Evolutionary conservation across 768 basidiomycete genomes (phyloP), one percentile per base, ranked within the genome.

Genomic region (Pleurotus salmoneostramineus): DNA sequence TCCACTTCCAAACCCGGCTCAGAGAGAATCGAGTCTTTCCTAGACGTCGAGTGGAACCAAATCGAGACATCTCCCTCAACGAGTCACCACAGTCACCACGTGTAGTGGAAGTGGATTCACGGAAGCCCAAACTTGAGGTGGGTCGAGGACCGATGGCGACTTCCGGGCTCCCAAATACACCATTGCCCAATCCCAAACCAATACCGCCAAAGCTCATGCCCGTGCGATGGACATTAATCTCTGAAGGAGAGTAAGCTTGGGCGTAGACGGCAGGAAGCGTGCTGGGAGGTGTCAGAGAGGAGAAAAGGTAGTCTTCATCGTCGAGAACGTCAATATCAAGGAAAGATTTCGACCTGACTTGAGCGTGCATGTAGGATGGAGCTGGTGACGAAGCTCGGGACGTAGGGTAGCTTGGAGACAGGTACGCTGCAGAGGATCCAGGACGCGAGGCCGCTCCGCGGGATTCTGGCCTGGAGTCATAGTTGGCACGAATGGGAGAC

Each of bases 381-480:
- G 52, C 52, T n/a, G 52, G 52, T 3, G 52, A 55, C 17, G 52
- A 55, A 27, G 52, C 52, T 15, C 52, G 52, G 21, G 52, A 55
- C 10, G 52, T 31, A 43, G 40, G 52, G 15, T 40, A 55, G 32
- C 52, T 55, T 15, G 52, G 14, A 11, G 52, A 42, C 8, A 55
- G 52, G 37, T 55, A 32, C 6, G 52, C 52, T 31, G 35, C 50
- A 8, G 40, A 55, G 17, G 52, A 55, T 21, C 52, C 52, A 17
- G 52, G 52, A 21, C 52, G 52, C 7, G 52, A 37, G 21, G 40
- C 40, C 40, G 37, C 37, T n/a, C 52, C 52, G 8, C 52, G 36
- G 43, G 52, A 55, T 42, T 17, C n/a, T 8, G 52, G 52, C n/a
- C 52, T 40, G 7, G 52, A 42, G 35, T 55, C 36, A n/a, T 55